A percentile compares a stretch with the other conserved stretches of the same genome.
Conservation (phyloP, 1,284 basidiomycete species). For the Singerocomus rubriflavus region DNA sequence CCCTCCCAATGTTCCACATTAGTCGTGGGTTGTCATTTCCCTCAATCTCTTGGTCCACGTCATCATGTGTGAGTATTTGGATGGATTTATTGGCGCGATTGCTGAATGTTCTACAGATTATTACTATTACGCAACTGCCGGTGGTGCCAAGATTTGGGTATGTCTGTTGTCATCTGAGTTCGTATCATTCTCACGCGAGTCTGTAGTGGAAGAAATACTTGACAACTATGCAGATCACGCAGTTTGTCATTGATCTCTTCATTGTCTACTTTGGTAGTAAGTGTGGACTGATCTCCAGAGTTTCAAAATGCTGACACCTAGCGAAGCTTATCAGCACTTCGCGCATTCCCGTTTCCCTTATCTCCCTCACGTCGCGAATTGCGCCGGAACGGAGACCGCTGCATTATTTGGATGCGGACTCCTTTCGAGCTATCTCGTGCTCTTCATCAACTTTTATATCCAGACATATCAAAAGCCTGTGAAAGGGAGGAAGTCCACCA, state of each 20-base stretch:
- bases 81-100: background rate
- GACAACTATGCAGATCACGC: slow-evolving; percentile 93
- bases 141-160: slow-evolving; percentile 94
- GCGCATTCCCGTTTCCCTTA: slow-evolving; percentile 58
- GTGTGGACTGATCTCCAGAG: slow-evolving; percentile 36
- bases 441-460: slow-evolving; percentile 91
- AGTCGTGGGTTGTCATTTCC: slow-evolving; percentile 96
- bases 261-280: slow-evolving; percentile 91
- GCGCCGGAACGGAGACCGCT: slow-evolving; percentile 86
- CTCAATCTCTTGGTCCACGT: slow-evolving; percentile 96
- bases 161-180: slow-evolving; percentile 22
- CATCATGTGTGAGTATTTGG: slow-evolving; percentile 82
- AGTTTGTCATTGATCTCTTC: slow-evolving; percentile 89
- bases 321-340: slow-evolving; percentile 81
- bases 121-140: slow-evolving; percentile 96
- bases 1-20: slow-evolving; percentile 9
- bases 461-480: slow-evolving; percentile 75
- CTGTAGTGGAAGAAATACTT: slow-evolving; percentile 93
- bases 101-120: slow-evolving; percentile 61
- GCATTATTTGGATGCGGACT: slow-evolving; percentile 88
- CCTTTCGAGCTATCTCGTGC: slow-evolving; percentile 84
- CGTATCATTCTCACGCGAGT: slow-evolving; percentile 2
- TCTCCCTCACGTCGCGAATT: slow-evolving; percentile 74
- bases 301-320: slow-evolving; percentile 13
- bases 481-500: slow-evolving; percentile 38